Base-by-base conservation (phyloP, 805 yeast genomes). In the Saccharomycopsis sp. region DNA sequence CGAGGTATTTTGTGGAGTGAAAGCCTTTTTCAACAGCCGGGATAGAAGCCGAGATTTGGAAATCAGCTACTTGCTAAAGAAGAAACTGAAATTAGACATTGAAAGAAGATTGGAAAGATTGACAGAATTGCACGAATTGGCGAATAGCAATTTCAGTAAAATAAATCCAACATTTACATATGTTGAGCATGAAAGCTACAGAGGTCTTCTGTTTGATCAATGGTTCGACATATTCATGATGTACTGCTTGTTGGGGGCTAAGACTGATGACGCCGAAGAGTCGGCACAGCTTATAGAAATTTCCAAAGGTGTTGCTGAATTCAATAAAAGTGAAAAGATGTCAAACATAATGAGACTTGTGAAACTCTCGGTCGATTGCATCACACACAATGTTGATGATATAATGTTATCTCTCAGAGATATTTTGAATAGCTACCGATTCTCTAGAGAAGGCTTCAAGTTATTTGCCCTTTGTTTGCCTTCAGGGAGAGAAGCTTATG, bases 181-280 rank as follows among this genome's bases (percentile, higher is more conserved):
- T 30, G 70, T 77, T 0, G 68, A 69, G 9, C 12, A n/a, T 10
- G 67, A 68, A 10, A 78, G 72, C 51, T 83, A 81, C 53, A 67
- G 95, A 43, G 96, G 95, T 0, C 61, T 87, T 16, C 62, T 68
- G 3, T 83, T 83, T 56, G 82, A 80, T 29, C 71, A 71, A 27
- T 92, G 98, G 98, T 86, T 86, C 57, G 76, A 73, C 48, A 63
- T 89, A 5, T 84, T 87, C 52, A 79, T 87, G 73, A 81, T 80
- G 52, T 76, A 81, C 51, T 78, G 94, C 0, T 57, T 89, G 26
- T 68, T 77, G 18, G 68, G 81, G 37, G 77, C 86, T 0, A 69
- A 69, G 46, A 71, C 67, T 53, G 82, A 75, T 43, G 64, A 67
- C 38, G 63, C 67, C 2, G 77, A 75, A 18, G 79, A 76, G 51